These are phyloP conservation scores for Monilinia polystroma DNA, from an alignment of 2,329 filamentous ascomycete species.

Conservation along the genomic window DNA sequence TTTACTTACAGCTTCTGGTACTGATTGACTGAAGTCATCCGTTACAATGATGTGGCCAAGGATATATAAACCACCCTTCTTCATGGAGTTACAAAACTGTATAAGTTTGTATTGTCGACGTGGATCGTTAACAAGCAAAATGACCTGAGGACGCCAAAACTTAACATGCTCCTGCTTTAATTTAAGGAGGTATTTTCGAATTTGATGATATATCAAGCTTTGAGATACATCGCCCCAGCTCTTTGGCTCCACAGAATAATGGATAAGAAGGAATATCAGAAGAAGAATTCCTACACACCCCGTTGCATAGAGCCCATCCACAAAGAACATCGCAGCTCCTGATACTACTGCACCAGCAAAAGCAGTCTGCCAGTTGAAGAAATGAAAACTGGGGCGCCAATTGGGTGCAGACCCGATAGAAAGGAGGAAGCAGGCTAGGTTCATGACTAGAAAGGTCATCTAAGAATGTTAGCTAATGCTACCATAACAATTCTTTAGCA, in stretches of 20 bases:
- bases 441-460: constrained; percentile 90
- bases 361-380: constrained; percentile 85
- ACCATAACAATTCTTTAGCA: not conserved
- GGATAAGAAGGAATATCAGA: constrained; percentile 78
- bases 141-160: constrained; percentile 87
- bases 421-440: constrained; percentile 80
- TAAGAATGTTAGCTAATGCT: constrained; percentile 35
- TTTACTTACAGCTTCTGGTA: constrained; percentile 62
- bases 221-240: constrained; percentile 90
- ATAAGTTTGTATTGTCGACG: constrained; percentile 80
- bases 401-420: constrained; percentile 87
- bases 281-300: constrained; percentile 72
- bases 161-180: constrained; percentile 87
- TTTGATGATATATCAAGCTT: constrained; percentile 84
- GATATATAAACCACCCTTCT: constrained; percentile 80
- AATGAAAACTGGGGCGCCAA: constrained; percentile 83
- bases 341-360: constrained; percentile 72
- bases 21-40: constrained; percentile 73
- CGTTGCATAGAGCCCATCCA: constrained; percentile 77
- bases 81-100: constrained; percentile 87
- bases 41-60: constrained; percentile 86
- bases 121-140: constrained; percentile 79
- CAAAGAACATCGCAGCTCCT: constrained; percentile 83
- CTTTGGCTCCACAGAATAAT: constrained; percentile 82
- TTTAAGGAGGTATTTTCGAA: constrained; percentile 82